A percentile compares a stretch with the other conserved stretches of the same genome.
phyloP scores from a whole-genome alignment of 2,329 filamentous ascomycete species.

The Amauroascus niger region DNA sequence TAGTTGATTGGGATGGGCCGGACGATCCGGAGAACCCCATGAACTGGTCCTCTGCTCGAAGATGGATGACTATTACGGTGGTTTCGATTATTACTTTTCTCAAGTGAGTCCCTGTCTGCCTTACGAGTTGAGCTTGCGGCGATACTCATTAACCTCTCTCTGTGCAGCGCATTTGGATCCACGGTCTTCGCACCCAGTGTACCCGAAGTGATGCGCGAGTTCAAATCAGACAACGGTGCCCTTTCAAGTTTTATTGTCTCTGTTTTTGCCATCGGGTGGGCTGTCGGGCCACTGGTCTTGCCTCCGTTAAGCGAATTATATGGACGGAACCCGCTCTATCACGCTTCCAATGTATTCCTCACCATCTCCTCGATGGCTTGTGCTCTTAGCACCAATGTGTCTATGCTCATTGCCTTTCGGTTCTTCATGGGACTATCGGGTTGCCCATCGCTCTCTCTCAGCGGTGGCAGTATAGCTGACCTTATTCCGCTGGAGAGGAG shows the following conservation, averaged over 20 bases:
- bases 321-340: conserved; percentile 44
- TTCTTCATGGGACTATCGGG: conserved; percentile 49
- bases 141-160: conserved; percentile 15
- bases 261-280: conserved; percentile 43
- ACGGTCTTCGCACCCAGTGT: conserved; percentile 14
- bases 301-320: conserved; percentile 58
- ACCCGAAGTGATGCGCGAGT: conserved; percentile 38
- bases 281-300: conserved; percentile 51
- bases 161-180: conserved; percentile 11
- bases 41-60: conserved; percentile 19
- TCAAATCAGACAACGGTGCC: conserved; percentile 36
- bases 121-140: neutral
- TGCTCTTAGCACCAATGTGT: conserved; percentile 48
- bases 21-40: conserved; percentile 23
- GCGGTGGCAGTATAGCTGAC: conserved; percentile 41
- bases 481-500: conserved; percentile 35
- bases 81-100: conserved; percentile 12
- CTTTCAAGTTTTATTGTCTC: conserved; percentile 48
- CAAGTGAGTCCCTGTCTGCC: conserved; percentile 3
- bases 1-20: conserved; percentile 22
- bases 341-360: conserved; percentile 47
- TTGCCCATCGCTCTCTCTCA: conserved; percentile 32
- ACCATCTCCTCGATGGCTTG: conserved; percentile 55
- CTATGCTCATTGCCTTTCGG: conserved; percentile 51
- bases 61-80: conserved; percentile 9